Percentiles rank a stretch among this genome's conserved stretches.
phyloP scores from a whole-genome alignment of 2,329 filamentous ascomycete species.

The Neurospora crassa region DNA sequence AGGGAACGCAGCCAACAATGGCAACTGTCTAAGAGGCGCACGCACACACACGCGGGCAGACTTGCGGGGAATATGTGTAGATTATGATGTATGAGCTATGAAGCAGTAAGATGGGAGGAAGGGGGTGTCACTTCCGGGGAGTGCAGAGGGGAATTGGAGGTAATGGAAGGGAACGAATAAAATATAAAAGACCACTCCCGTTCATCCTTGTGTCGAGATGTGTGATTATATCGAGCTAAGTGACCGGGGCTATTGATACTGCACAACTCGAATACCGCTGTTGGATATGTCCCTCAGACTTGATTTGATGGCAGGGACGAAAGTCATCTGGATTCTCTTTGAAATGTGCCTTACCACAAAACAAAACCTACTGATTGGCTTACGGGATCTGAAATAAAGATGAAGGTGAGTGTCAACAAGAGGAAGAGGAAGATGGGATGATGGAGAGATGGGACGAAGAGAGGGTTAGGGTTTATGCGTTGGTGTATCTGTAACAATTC shows the following conservation, averaged over 20 bases:
- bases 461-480: background rate
- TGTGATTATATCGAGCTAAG: background rate
- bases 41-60: background rate
- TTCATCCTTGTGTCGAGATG: background rate
- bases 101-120: background rate
- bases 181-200: background rate
- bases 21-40: background rate
- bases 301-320: too few relatives aligned
- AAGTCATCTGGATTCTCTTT: too few relatives aligned
- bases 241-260: background rate
- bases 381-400: background rate
- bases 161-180: background rate
- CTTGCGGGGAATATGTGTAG: background rate
- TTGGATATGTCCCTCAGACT: background rate
- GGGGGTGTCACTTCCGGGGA: background rate
- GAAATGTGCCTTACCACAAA: too few relatives aligned
- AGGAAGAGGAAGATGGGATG: background rate
- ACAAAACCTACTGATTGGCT: too few relatives aligned
- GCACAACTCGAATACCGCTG: background rate
- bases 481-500: background rate
- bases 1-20: background rate
- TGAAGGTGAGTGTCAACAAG: background rate
- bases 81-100: background rate
- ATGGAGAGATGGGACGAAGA: background rate
- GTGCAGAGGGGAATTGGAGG: background rate